Conservation (phyloP, 306 rosid genomes). For the Quercus gilva region DNA sequence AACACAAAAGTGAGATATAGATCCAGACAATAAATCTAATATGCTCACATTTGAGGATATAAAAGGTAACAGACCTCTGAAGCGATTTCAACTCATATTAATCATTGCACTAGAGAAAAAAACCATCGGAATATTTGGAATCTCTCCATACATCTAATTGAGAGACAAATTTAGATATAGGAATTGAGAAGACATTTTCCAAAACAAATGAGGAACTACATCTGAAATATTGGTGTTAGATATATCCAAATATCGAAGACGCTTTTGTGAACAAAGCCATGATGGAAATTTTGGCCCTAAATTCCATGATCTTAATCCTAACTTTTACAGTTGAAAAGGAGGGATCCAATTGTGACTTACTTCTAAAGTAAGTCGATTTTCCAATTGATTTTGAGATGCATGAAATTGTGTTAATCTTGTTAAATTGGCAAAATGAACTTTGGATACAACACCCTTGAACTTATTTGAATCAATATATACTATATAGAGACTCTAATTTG, state of each 20-base stretch:
- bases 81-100: conserved; percentile 22
- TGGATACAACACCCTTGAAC: background rate
- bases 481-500: background rate
- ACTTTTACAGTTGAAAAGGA: background rate
- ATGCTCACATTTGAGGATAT: rapidly evolving
- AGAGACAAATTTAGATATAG: background rate
- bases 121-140: background rate
- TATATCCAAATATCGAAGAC: background rate
- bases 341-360: conserved; percentile 11
- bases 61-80: conserved; percentile 15
- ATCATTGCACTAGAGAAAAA: background rate
- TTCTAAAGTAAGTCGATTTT: background rate
- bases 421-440: conserved; percentile 19
- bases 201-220: conserved; percentile 10
- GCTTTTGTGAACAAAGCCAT: conserved; percentile 16
- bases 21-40: background rate
- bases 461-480: background rate
- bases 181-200: background rate
- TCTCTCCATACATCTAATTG: conserved; percentile 17
- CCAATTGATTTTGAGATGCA: background rate
- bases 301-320: background rate
- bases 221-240: background rate
- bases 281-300: conserved; percentile 25
- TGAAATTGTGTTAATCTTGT: rapidly evolving
- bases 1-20: conserved; percentile 2